Conservation (phyloP, 164 flowering plant species). For the Vitis cinerea region DNA sequence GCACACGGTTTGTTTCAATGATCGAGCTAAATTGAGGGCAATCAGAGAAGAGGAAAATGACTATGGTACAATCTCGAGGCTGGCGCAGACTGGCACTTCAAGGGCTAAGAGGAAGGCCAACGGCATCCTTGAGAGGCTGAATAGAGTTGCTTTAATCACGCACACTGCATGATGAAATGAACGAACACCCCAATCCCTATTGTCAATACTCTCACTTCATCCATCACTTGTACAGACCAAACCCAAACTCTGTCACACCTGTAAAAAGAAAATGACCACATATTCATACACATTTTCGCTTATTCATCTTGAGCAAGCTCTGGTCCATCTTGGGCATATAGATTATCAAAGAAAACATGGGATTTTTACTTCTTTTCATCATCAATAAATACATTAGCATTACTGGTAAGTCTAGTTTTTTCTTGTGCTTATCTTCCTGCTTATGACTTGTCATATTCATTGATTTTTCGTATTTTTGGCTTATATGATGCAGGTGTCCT, state of each 20-base stretch:
- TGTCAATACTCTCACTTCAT: background rate
- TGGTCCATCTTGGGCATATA: background rate
- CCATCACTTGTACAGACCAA: background rate
- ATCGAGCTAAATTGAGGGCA: conserved; percentile 55
- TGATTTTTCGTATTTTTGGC: too few species aligned
- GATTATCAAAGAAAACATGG: background rate
- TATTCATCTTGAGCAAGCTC: conserved; percentile 3
- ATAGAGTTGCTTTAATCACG: conserved; percentile 31
- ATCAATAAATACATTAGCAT: background rate
- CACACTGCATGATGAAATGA: conserved; percentile 58
- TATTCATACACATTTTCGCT: background rate
- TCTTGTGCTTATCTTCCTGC: background rate
- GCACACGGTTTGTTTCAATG: conserved; percentile 46
- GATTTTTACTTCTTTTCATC: background rate
- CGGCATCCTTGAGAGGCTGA: conserved; percentile 66
- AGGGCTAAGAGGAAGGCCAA: conserved; percentile 83
- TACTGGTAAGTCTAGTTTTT: background rate
- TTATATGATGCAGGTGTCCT: too few species aligned
- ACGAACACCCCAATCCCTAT: too few species aligned
- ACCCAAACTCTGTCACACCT: background rate
- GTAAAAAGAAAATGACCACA: background rate
- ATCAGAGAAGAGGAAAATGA: conserved; percentile 63
- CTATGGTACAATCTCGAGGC: conserved; percentile 53
- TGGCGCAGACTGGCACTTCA: conserved; percentile 70
- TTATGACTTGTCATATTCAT: background rate